Evolutionary conservation across 192 early-diverging fungal genomes (phyloP).

Genomic region (Powellomyces hirtus): DNA sequence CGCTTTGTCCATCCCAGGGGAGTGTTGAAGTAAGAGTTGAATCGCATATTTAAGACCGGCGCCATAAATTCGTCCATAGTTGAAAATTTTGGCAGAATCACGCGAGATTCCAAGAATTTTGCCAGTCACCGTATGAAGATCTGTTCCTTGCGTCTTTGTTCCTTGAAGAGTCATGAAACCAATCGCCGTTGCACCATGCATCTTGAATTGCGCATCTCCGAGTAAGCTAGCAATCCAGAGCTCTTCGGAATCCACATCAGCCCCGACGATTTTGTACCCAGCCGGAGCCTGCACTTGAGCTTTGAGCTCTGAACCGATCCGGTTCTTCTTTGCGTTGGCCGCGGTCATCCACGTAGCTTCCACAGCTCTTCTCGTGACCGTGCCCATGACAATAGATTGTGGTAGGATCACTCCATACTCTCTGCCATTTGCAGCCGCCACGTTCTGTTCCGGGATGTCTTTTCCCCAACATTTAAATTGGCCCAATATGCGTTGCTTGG

Average conservation of each 20-base stretch:
- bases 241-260: constrained; percentile 96
- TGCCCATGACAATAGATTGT: constrained; percentile 90
- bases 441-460: background rate
- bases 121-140: constrained; percentile 92
- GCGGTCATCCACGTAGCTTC: constrained; percentile 97
- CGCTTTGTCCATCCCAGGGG: constrained; percentile 62
- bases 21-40: constrained; percentile 75
- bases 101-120: constrained; percentile 81
- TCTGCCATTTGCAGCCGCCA: constrained; percentile 4
- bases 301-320: constrained; percentile 94
- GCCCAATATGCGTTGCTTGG: constrained; percentile 70
- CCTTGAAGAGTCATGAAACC: constrained; percentile 99
- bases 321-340: constrained; percentile 83
- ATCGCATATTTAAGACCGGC: constrained; percentile 83
- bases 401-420: constrained; percentile 80
- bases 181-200: constrained; percentile 88
- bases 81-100: constrained; percentile 91
- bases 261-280: constrained; percentile 87
- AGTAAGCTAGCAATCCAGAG: constrained; percentile 94
- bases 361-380: constrained; percentile 88
- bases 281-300: constrained; percentile 77
- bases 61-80: constrained; percentile 95
- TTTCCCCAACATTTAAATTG: constrained; percentile 86
- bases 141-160: constrained; percentile 80
- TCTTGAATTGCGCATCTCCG: constrained; percentile 89